These are phyloP conservation scores for Bipolaris cookei DNA, from an alignment of 2,329 filamentous ascomycete genomes.

Conservation along the genomic window DNA sequence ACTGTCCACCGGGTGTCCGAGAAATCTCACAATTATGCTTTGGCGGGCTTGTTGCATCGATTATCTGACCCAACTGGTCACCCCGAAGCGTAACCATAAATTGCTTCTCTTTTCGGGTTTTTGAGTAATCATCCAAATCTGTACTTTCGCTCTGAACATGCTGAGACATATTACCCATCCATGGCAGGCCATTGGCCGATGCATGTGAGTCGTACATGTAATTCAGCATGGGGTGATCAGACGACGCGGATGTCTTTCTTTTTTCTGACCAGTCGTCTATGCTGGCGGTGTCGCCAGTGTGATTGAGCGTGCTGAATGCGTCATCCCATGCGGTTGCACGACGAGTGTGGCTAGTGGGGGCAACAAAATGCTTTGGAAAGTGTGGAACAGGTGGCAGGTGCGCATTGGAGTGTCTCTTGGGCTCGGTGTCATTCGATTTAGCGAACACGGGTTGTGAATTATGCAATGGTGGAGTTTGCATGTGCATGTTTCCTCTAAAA, in stretches of 20 bases:
- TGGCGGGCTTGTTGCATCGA: slow-evolving; percentile 34
- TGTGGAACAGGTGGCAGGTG: slow-evolving; percentile 25
- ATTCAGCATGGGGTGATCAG: slow-evolving; percentile 29
- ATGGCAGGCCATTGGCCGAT: slow-evolving; percentile 17
- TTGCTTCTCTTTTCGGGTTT: slow-evolving; percentile 21
- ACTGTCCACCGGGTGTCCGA: slow-evolving; percentile 1
- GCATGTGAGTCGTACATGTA: slow-evolving; percentile 16
- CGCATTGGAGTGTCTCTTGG: slow-evolving; percentile 23
- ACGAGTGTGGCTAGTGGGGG: slow-evolving; percentile 5
- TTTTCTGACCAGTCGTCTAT: slow-evolving; percentile 31
- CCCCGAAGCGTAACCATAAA: slow-evolving; percentile 34
- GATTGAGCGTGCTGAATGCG: slow-evolving; percentile 12
- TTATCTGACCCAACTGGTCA: slow-evolving; percentile 39
- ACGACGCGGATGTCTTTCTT: slow-evolving; percentile 18
- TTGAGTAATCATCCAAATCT: slow-evolving; percentile 10
- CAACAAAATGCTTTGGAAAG: slow-evolving; percentile 19
- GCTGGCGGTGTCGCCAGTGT: slow-evolving; percentile 27
- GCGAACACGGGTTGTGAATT: slow-evolving; percentile 13
- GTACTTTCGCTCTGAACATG: slow-evolving; percentile 4
- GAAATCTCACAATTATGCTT: slow-evolving; percentile 65
- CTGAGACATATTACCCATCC: slow-evolving; percentile 12
- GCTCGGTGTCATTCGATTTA: slow-evolving; percentile 23
- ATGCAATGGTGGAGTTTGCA: slow-evolving; percentile 21
- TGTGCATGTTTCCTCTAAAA: slow-evolving; percentile 5
- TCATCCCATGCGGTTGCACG: slow-evolving; percentile 25